Evolutionary conservation across 208 protist genomes (phyloP).

Genomic region (Acanthamoeba culbertsoni): DNA sequence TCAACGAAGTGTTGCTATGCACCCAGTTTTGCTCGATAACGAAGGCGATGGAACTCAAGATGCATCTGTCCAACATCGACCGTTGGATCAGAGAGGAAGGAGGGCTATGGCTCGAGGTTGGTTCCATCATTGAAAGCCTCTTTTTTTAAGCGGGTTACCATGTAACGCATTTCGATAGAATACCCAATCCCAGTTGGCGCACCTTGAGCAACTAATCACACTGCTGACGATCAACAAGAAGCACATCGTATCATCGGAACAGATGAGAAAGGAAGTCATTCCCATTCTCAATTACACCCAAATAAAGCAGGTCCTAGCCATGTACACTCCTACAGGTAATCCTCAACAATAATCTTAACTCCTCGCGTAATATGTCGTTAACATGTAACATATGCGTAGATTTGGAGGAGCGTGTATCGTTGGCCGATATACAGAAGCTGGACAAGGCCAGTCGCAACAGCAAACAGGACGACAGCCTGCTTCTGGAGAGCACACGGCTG

Average conservation of each 20-base stretch:
- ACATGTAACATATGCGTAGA: background rate
- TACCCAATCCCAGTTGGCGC: conserved; percentile 19
- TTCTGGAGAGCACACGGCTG: background rate
- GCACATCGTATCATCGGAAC: conserved; percentile 13
- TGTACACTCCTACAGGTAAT: conserved; percentile 46
- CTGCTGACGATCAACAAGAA: conserved; percentile 61
- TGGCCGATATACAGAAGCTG: conserved; percentile 39
- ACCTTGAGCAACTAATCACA: conserved; percentile 9
- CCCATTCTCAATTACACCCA: conserved; percentile 34
- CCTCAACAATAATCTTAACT: too few relatives aligned
- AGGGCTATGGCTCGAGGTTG: conserved; percentile 26
- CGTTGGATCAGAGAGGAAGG: conserved; percentile 48
- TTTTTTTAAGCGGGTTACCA: too few relatives aligned
- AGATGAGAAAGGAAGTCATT: conserved; percentile 34
- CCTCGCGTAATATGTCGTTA: background rate
- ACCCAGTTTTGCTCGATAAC: conserved; percentile 9
- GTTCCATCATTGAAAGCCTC: background rate
- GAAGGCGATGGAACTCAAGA: conserved; percentile 54
- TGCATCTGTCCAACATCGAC: conserved; percentile 42
- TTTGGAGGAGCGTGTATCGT: conserved; percentile 16
- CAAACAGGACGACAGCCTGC: background rate
- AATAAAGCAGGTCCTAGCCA: conserved; percentile 60
- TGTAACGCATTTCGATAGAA: background rate
- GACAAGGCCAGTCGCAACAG: background rate
- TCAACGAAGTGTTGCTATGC: conserved; percentile 49